Evolutionary conservation across 495 filamentous ascomycete genomes (phyloP), one percentile per base, ranked within the genome.

Genomic region (Penicillium cosmopolitanum): DNA sequence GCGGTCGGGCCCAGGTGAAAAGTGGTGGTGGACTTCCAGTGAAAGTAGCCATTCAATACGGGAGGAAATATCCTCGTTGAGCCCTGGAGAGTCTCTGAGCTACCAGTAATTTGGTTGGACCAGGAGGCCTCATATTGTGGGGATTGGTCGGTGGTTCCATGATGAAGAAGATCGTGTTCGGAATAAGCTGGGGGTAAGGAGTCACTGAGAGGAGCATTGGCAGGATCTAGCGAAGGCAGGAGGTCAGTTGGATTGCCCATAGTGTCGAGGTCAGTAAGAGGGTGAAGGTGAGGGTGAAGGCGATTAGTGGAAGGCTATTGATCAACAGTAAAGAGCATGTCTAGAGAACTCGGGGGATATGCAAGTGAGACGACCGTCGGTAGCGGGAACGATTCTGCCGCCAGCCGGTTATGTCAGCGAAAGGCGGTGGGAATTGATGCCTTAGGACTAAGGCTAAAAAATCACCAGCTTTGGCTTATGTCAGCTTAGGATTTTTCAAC

Each of bases 1-100:
- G 56, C 66, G 15, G 50, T 56, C 28, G 56, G 63, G 10, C 66
- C 60, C 31, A 68, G 38, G 35, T 65, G 56, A 13, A 68, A 60
- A 9, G 56, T 62, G 18, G 18, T 53, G 19, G 62, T 65, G 1
- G 57, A 28, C 28, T 65, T 65, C 53, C 59, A 63, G 21, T 52
- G 44, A n/a, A 60, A 58, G 35, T 68, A 65, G 19, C 62, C 59
- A 25, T 65, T 65, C 50, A 65, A 10, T 5, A 51, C 23, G 3
- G 65, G 53, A 1, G 56, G 62, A 38, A 68, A 60, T 35, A 60
- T 57, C n/a, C 6, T 35, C 18, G 56, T 65, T 43, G 62, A 43
- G 6, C 36, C 18, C 34, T 64, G 56, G 3, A 44, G 10, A 13
- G n/a, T 11, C 16, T 16, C 38, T 5, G 56, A 51, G 23, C 16